A percentile compares a stretch with the other conserved stretches of the same genome.
Conservation (phyloP, 108 stramenopile species). For the Fragilariopsis cylindrus region DNA sequence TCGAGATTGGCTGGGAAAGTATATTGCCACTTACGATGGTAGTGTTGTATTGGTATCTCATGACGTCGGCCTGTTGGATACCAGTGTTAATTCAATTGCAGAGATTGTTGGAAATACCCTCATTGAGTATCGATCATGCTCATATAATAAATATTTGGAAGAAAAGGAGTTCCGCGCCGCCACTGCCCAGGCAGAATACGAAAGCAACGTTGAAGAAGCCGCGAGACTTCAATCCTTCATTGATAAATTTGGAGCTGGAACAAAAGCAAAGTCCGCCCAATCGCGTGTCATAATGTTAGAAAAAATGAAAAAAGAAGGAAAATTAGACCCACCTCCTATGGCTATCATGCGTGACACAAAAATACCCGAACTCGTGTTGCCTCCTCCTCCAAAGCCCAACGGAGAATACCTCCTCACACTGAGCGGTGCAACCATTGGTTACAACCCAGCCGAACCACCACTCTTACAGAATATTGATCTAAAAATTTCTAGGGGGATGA, state of each 20-base stretch:
- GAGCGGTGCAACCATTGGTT: conserved; percentile 67
- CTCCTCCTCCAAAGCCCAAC: conserved; percentile 65
- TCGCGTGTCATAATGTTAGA: conserved; percentile 88
- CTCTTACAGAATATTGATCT: conserved; percentile 54
- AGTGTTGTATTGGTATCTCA: conserved; percentile 85
- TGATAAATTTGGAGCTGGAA: conserved; percentile 87
- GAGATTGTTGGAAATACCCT: conserved; percentile 64
- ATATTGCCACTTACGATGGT: conserved; percentile 81
- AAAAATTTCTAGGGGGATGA: conserved; percentile 60
- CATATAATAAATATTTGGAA: conserved; percentile 70
- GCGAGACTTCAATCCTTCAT: conserved; percentile 87
- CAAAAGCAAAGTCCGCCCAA: conserved; percentile 87
- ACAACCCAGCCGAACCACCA: conserved; percentile 41
- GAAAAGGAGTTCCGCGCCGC: conserved; percentile 79
- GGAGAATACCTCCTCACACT: conserved; percentile 65
- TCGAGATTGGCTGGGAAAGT: conserved; percentile 82
- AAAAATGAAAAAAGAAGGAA: conserved; percentile 78
- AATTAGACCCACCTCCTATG: conserved; percentile 62
- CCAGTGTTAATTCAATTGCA: conserved; percentile 77
- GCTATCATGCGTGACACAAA: conserved; percentile 30
- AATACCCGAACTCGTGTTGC: conserved; percentile 47
- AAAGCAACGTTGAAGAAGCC: conserved; percentile 83
- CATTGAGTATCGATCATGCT: conserved; percentile 66
- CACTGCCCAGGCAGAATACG: conserved; percentile 78
- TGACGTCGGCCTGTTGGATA: conserved; percentile 78